phyloP scores from a whole-genome alignment of 1,139 yeast species.

The Suhomyces wounanorum region DNA sequence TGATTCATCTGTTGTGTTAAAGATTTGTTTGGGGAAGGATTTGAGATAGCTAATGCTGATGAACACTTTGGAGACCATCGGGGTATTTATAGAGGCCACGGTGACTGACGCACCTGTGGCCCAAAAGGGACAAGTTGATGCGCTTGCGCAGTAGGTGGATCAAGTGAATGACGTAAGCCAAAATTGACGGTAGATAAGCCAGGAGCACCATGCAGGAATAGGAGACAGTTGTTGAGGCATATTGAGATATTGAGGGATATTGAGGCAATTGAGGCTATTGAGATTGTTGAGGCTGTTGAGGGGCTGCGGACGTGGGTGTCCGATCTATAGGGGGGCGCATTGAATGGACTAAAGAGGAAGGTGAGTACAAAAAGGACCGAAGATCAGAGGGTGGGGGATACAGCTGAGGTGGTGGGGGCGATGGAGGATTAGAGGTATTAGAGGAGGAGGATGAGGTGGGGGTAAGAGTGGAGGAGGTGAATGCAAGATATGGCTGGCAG shows the following conservation, averaged over 20 bases:
- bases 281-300: background rate
- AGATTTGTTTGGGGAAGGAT: background rate
- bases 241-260: too few relatives aligned
- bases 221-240: background rate
- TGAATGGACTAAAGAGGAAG: background rate
- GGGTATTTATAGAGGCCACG: background rate
- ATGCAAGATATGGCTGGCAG: too few relatives aligned
- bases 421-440: too few relatives aligned
- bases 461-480: too few relatives aligned
- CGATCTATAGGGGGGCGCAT: background rate
- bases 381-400: too few relatives aligned
- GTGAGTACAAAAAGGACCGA: background rate
- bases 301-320: background rate
- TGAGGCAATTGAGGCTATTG: too few relatives aligned
- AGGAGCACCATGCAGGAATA: background rate
- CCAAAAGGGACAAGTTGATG: background rate
- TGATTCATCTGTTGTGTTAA: constrained; percentile 16
- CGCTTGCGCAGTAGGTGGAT: background rate
- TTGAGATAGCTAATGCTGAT: background rate
- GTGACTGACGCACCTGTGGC: background rate
- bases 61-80: background rate
- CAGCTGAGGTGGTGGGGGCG: too few relatives aligned
- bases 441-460: too few relatives aligned
- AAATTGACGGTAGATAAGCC: background rate
- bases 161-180: background rate